Base-by-base conservation (phyloP, 2,329 filamentous ascomycete genomes). In the Endocalyx cinctus region DNA sequence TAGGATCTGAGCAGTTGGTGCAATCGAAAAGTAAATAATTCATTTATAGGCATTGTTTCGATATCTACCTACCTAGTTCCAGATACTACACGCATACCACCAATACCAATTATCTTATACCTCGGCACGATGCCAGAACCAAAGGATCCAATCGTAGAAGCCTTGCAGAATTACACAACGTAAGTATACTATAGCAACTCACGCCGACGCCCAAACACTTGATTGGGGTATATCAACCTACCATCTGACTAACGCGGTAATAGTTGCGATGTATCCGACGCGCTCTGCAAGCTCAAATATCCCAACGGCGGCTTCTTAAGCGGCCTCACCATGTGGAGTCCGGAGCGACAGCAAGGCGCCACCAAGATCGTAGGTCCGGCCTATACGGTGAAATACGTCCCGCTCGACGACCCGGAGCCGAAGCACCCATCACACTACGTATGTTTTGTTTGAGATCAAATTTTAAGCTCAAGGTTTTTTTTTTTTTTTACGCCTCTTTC, bases 341-440 rank as follows among this genome's bases (percentile, higher is more conserved):
- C 72, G 2, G 53, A 63, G 31, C 64, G 66, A 25, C 70, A 74
- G 54, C 60, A 61, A 14, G 70, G 70, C 5, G 42, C 55, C 10
- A 70, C 70, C 25, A 74, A 71, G 51, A 69, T 77, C 35, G 59
- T 72, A 14, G 73, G 73, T 4, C 70, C 67, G 10, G 73, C 70
- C 5, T 74, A 72, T 42, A 76, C 70, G 0, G 72, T 77, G 31
- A 60, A 67, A 42, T 75, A 73, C 42, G 69, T 64, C 11, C 59
- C 59, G 4, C 58, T 68, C 28, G 58, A 62, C 29, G 66, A 72
- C 39, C 62, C 66, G 8, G 56, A 59, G 5, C 64, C 69, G 0
- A 72, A 68, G 45, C 52, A 60, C 15, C 46, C 58, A 10, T 59
- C 55, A 0, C 69, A 73, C 38, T 75, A 74, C 33, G 69, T 71